Percentiles rank a stretch among this genome's conserved stretches.
Conservation (phyloP, 1,139 yeast species). For the Taphrina wiesneri region DNA sequence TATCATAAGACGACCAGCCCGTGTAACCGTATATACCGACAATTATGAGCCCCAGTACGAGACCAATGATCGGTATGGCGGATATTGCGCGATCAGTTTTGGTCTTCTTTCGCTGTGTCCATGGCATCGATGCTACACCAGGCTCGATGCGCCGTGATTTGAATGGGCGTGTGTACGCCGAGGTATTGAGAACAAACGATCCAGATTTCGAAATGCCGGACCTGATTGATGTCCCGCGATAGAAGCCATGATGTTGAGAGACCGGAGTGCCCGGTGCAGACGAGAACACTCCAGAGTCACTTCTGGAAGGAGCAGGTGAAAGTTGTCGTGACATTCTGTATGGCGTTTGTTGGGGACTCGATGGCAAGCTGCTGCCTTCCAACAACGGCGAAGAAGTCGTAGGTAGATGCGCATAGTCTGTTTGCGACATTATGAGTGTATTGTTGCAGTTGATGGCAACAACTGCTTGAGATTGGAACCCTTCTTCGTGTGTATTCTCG, state of each 20-base stretch:
- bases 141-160: constrained; percentile 12
- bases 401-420: constrained; percentile 5
- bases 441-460: background rate
- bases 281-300: constrained; percentile 6
- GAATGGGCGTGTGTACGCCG: constrained; percentile 29
- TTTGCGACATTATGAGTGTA: background rate
- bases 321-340: constrained; percentile 20
- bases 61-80: constrained; percentile 33
- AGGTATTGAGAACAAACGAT: constrained; percentile 30
- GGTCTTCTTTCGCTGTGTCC: constrained; percentile 17
- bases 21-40: constrained; percentile 37
- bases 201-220: constrained; percentile 23
- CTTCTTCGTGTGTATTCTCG: too few relatives aligned
- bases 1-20: constrained; percentile 36
- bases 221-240: constrained; percentile 7
- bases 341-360: constrained; percentile 10
- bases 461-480: too few relatives aligned
- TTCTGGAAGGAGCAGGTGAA: constrained; percentile 22
- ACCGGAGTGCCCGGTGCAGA: constrained; percentile 1
- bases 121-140: constrained; percentile 16
- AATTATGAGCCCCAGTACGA: constrained; percentile 33
- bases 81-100: background rate
- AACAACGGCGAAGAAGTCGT: background rate
- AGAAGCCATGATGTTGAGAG: background rate
- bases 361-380: constrained; percentile 3